Evolutionary conservation across 1,284 basidiomycete genomes (phyloP).

Genomic region (Ceraceosorus guamensis): DNA sequence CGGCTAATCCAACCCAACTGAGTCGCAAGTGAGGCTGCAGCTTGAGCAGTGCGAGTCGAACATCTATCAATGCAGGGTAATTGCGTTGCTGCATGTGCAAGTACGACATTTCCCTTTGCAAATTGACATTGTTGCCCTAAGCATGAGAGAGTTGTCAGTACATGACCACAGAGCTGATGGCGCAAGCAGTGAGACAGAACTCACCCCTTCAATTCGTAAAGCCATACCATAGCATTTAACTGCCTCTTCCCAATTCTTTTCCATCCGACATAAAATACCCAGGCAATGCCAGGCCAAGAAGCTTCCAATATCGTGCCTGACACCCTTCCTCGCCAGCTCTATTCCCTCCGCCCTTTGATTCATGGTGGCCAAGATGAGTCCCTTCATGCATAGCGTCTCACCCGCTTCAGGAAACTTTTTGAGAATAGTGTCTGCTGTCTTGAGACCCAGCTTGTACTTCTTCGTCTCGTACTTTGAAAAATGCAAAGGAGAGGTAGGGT

Average conservation of each 20-base stretch:
- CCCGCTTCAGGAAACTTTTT: constrained; percentile 95
- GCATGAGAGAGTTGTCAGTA: not conserved
- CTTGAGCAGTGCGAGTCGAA: constrained; percentile 70
- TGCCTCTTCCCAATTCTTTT: constrained; percentile 79
- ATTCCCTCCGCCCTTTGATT: constrained; percentile 57
- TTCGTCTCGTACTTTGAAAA: constrained; percentile 67
- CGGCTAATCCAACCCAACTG: constrained; percentile 83
- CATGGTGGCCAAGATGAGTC: constrained; percentile 37
- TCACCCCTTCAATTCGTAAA: constrained; percentile 68
- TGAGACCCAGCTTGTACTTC: constrained; percentile 81
- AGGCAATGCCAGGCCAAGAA: constrained; percentile 99
- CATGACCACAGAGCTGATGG: constrained; percentile 50
- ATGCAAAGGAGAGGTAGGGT: constrained; percentile 5
- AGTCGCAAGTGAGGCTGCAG: constrained; percentile 75
- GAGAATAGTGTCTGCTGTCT: constrained; percentile 86
- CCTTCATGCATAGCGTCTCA: constrained; percentile 47
- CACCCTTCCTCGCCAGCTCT: constrained; percentile 72
- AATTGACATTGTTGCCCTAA: constrained; percentile 73
- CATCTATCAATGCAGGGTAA: constrained; percentile 72
- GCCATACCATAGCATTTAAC: constrained; percentile 74
- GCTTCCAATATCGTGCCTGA: constrained; percentile 77
- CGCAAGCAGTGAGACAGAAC: no score
- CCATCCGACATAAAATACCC: constrained; percentile 58
- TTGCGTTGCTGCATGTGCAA: constrained; percentile 84
- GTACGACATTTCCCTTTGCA: constrained; percentile 82